A percentile compares a stretch with the other conserved stretches of the same genome.
phyloP scores from a whole-genome alignment of 306 rosid species.

The Quillaja saponaria region DNA sequence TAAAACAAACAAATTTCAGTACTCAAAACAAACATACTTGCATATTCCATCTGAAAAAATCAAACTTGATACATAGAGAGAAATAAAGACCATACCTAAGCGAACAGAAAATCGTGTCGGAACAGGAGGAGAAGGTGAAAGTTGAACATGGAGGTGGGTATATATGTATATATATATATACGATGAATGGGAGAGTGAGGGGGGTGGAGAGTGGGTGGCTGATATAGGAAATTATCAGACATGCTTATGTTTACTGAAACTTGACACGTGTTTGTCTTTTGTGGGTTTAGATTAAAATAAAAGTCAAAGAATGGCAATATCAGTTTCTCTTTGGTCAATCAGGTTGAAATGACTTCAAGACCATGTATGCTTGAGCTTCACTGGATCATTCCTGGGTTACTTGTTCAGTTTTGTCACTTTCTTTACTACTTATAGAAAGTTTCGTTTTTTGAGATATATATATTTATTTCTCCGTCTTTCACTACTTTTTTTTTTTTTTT shows the following conservation, averaged over 20 bases:
- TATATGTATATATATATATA: background rate
- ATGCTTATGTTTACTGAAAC: background rate
- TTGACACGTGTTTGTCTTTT: background rate
- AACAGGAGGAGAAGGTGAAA: background rate
- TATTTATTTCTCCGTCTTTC: too few relatives aligned
- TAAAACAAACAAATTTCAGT: background rate
- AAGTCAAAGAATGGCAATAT: too few relatives aligned
- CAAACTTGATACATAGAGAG: background rate
- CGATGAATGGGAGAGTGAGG: background rate
- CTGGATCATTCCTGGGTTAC: too few relatives aligned
- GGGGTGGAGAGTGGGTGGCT: background rate
- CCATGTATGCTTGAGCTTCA: too few relatives aligned
- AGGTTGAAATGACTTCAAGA: too few relatives aligned
- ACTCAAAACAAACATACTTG: background rate
- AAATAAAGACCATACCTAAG: constrained; percentile 23
- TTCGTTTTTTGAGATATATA: too few relatives aligned
- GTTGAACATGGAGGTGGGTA: background rate
- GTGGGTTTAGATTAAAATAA: background rate
- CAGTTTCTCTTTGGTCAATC: too few relatives aligned
- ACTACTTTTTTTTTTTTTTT: too few relatives aligned
- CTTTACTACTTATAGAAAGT: too few relatives aligned
- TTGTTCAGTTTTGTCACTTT: too few relatives aligned
- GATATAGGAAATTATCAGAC: background rate
- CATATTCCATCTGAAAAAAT: background rate
- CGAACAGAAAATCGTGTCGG: constrained; percentile 28